These are phyloP conservation scores for Anastatica hierochuntica DNA, from an alignment of 345 rosid species.

Conservation along the genomic window DNA sequence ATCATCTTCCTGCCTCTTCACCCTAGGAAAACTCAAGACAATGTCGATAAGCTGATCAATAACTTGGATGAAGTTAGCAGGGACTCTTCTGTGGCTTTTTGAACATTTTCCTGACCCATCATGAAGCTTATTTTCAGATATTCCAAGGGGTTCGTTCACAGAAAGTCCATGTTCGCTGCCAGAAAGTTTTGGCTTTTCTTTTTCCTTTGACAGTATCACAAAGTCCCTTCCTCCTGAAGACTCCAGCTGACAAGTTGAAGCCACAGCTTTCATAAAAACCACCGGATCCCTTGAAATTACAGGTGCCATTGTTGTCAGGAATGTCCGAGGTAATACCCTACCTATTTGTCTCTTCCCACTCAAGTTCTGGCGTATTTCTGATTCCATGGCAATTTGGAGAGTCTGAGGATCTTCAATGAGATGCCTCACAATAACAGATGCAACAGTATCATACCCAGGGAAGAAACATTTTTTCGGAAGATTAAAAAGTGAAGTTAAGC, in stretches of 20 bases:
- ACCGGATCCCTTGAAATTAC: conserved; percentile 86
- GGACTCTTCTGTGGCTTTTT: conserved; percentile 71
- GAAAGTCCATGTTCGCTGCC: conserved; percentile 49
- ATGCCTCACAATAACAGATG: conserved; percentile 75
- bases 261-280: conserved; percentile 80
- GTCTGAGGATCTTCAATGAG: conserved; percentile 97
- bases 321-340: conserved; percentile 50
- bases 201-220: conserved; percentile 70
- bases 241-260: conserved; percentile 77
- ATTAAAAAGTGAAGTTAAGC: conserved; percentile 63
- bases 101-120: conserved; percentile 70
- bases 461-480: conserved; percentile 79
- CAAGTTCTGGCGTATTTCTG: conserved; percentile 79
- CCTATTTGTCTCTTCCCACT: conserved; percentile 69
- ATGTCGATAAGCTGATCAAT: conserved; percentile 96
- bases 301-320: conserved; percentile 81
- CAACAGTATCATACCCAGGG: conserved; percentile 88
- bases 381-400: conserved; percentile 91
- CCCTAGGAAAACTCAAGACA: conserved; percentile 56
- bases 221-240: conserved; percentile 75
- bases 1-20: conserved; percentile 47
- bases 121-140: conserved; percentile 62
- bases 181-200: conserved; percentile 53
- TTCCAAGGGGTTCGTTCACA: conserved; percentile 54
- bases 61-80: conserved; percentile 74